Evolutionary conservation across 371 early-diverging fungal genomes (phyloP), one percentile per base, ranked within the genome.

Genomic region (Circinella minor): DNA sequence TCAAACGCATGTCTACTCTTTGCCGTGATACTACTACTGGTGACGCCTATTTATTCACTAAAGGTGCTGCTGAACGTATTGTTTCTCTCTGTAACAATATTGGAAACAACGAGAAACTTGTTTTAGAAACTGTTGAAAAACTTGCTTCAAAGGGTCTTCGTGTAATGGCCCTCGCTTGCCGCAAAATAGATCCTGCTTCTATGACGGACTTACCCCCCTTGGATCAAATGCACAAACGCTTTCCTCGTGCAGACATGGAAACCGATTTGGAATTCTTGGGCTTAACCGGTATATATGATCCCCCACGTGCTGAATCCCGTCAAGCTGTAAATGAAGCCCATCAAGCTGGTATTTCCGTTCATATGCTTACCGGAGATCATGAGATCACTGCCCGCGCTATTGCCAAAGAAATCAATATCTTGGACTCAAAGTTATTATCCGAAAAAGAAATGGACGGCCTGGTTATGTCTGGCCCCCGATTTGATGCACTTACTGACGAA

Each of bases 301-400:
- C 97, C 13, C 95, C 96, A 14, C 92, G 92, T 10, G 77, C 85
- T 15, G 92, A 91, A 77, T 86, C 89, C 0, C 69, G 85, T 55
- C 79, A 81, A 3, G 94, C 94, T 61, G 95, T 96, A 13, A 78
- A 87, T 71, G 89, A 93, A 74, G 95, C 96, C 61, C 90, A 94
- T 60, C 76, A 82, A 36, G 97, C 97, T 17, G 97, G 97, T 20
- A 95, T 98, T 75, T 86, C 88, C n/a, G 96, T 97, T 13, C 89
- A 93, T 69, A 96, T 98, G 96, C 86, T 96, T 43, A 97, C 97
- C 4, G 97, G 97, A 38, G 96, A 97, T 74, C 96, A 96, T 71
- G 89, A 93, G 4, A 84, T 89, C 27, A 97, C 96, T 0, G 96
- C 96, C 1, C 80, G 92, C 0, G 95, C 98, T 0, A 95, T 98